Evolutionary conservation across 768 basidiomycete genomes (phyloP), one percentile per base, ranked within the genome.

Genomic region (Rhodotorula paludigena): DNA sequence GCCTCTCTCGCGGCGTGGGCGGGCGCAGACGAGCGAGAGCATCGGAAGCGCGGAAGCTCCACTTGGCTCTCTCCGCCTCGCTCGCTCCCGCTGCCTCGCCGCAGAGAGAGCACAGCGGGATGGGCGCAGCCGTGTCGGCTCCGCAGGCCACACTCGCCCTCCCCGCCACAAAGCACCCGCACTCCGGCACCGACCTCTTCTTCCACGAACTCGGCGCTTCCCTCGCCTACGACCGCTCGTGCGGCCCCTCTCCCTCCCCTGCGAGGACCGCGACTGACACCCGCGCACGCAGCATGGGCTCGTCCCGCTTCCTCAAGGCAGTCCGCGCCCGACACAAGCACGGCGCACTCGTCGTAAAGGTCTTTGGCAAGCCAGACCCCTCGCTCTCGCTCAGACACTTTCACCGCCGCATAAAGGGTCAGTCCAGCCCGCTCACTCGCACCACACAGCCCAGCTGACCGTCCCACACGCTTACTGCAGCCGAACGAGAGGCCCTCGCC

Each of bases 281-380:
- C 12, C 12, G n/a, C n/a, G n/a, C 5, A 9, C 28, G 8, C 64
- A 89, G 88, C 74, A 79, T 89, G 62, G 87, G 87, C 23, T 83
- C 85, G 2, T 84, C 88, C 11, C 83, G 89, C 10, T 87, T 87
- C 76, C 81, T 85, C 73, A 92, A 91, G 83, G 88, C 92, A 0
- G 92, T 94, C 73, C 87, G 89, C 75, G 93, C 88, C 76, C 83
- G 87, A 47, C 90, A 96, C 80, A 33, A 35, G 54, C 87, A 89
- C 74, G 90, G 92, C 0, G 86, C 85, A 47, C 80, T 97, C 41
- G 86, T 96, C 58, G 84, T 94, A 75, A 98, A 98, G 83, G 87
- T 98, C 64, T 96, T 93, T 80, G 85, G 93, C 76, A 97, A 99
- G 77, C 88, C 92, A 0, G 92, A 97, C 79, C 89, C 91, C 33